A percentile compares a stretch with the other conserved stretches of the same genome.
Conservation (phyloP, 2,329 filamentous ascomycete genomes). For the Xylariaceae sp. region DNA sequence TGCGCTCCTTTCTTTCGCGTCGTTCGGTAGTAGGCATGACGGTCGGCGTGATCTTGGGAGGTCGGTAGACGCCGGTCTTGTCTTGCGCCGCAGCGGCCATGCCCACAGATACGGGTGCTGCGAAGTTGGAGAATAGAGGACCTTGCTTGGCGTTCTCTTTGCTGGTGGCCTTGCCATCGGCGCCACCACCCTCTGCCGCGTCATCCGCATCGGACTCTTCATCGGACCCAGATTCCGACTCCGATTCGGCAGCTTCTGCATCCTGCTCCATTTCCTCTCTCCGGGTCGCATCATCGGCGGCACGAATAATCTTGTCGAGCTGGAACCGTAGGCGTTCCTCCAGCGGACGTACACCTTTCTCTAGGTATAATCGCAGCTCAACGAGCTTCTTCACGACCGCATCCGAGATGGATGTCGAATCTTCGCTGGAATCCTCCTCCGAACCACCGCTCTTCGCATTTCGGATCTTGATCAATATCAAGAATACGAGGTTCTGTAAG, state of each 20-base stretch:
- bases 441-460: constrained; percentile 38
- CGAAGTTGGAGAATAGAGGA: constrained; percentile 30
- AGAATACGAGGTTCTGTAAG: constrained; percentile 85
- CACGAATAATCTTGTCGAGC: constrained; percentile 88
- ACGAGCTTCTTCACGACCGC: constrained; percentile 80
- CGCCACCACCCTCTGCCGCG: constrained; percentile 28
- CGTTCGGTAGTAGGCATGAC: constrained; percentile 68
- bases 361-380: constrained; percentile 85
- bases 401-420: constrained; percentile 47
- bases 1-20: constrained; percentile 56
- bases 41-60: constrained; percentile 81
- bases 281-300: constrained; percentile 68
- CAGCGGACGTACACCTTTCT: constrained; percentile 83
- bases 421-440: constrained; percentile 29
- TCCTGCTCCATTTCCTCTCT: constrained; percentile 33
- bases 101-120: constrained; percentile 32
- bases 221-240: constrained; percentile 36
- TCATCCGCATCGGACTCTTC: constrained; percentile 34
- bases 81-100: constrained; percentile 36
- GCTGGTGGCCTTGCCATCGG: constrained; percentile 21
- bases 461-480: constrained; percentile 76
- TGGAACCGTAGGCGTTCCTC: constrained; percentile 92
- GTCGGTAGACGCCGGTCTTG: constrained; percentile 72
- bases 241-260: constrained; percentile 34
- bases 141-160: constrained; percentile 25